phyloP scores from a whole-genome alignment of 257 asterid species.

The Plectranthus barbatus region DNA sequence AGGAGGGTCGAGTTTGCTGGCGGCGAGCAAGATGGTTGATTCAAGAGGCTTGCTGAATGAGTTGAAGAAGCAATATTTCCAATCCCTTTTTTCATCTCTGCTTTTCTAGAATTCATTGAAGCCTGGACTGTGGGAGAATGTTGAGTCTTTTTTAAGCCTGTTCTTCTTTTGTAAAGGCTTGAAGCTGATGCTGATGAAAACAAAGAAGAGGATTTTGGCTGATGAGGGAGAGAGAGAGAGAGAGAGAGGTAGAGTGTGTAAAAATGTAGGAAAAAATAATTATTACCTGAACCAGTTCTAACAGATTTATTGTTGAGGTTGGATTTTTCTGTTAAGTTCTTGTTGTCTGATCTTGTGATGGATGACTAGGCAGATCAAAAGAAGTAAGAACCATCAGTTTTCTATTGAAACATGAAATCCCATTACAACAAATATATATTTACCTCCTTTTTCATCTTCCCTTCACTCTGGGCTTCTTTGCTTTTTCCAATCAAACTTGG shows the following conservation, averaged over 20 bases:
- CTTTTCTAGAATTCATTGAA: slow-evolving; percentile 18
- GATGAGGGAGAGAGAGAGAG: not conserved
- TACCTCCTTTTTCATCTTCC: slow-evolving; percentile 25
- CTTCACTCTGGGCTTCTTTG: slow-evolving; percentile 14
- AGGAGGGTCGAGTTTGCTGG: slow-evolving; percentile 9
- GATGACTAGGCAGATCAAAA: slow-evolving; percentile 13
- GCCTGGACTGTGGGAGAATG: slow-evolving; percentile 17
- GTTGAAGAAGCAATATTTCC: slow-evolving; percentile 15
- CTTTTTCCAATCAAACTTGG: slow-evolving; percentile 13
- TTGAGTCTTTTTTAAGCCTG: slow-evolving; percentile 18
- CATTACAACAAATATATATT: not conserved
- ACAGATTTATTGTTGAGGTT: slow-evolving; percentile 7
- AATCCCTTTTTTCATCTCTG: slow-evolving; percentile 10
- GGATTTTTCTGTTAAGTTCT: slow-evolving; percentile 2
- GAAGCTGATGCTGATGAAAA: not conserved
- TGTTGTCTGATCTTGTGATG: slow-evolving; percentile 11
- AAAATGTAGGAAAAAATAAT: no score
- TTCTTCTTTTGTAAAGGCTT: slow-evolving; percentile 6
- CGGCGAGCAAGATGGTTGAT: not conserved
- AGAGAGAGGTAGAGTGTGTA: not conserved
- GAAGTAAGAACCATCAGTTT: not conserved
- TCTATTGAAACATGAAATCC: not conserved
- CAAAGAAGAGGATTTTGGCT: slow-evolving; percentile 1
- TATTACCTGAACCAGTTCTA: slow-evolving; percentile 22
- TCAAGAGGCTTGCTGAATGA: not conserved